Base-by-base conservation (phyloP, 2,329 filamentous ascomycete genomes). In the Chaetomium globosum region DNA sequence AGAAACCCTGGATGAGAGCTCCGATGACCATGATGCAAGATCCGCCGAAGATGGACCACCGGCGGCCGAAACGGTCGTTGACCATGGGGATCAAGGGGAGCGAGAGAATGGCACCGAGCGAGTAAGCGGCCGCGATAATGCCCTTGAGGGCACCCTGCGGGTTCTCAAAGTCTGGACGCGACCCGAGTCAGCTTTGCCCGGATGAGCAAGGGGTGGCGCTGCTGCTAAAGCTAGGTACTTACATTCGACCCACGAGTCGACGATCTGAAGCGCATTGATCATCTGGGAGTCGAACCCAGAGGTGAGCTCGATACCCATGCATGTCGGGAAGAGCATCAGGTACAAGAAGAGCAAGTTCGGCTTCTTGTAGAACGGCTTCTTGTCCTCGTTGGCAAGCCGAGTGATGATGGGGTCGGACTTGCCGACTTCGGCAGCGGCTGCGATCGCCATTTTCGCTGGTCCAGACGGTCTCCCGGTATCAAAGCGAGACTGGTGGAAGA, bases 261-360 rank as follows among this genome's bases (percentile, higher is more conserved):
- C 74, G 31, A 79, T 76, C 69, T 80, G 79, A 5, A 80, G 72
- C 10, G 78, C 76, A 64, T 80, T 80, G 71, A 80, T 80, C 72
- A 80, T 74, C 72, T 80, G 78, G 51, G 78, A 80, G 71, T 80
- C 78, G 67, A 80, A 80, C 0, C 79, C 79, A 16, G 78, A 80
- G 0, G 79, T 80, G 72, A 80, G 70, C 75, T 88, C 85, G 64
- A 88, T 84, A 56, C 85, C 85, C 77, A 87, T 83, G 73, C 83
- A 86, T 46, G 83, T 83, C 23, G 83, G 83, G 63, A 87, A 83
- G 59, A 88, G 79, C 64, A 85, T 74, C 8, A 87, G 72, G 71
- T 88, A 88, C 43, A 88, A 77, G 21, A 71, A 71, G 59, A 84
- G 79, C 49, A 88, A 76, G 68, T 88, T 87, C 0, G 81, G 83